A percentile compares a stretch with the other conserved stretches of the same genome.
Evolutionary conservation across 176 grass and related monocot genomes (phyloP).

Genomic region (Oryza officinalis): DNA sequence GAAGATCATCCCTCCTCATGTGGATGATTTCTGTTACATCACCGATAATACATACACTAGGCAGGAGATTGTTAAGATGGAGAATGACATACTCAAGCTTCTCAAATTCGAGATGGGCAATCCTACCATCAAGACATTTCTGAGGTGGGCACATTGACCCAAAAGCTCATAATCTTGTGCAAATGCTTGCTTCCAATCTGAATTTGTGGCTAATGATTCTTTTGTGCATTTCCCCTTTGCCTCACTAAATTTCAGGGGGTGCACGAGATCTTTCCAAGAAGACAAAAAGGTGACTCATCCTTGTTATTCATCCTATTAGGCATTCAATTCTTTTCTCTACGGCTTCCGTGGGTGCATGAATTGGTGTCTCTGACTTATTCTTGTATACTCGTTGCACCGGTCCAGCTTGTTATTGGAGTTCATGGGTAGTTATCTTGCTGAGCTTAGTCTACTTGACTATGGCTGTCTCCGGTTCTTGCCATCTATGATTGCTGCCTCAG

Average conservation of each 20-base stretch:
- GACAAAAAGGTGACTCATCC: conserved; percentile 52
- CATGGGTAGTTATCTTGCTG: conserved; percentile 71
- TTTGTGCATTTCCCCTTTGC: conserved; percentile 5
- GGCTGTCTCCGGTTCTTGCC: conserved; percentile 74
- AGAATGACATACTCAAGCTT: conserved; percentile 83
- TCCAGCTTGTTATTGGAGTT: conserved; percentile 60
- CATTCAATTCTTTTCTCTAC: not conserved
- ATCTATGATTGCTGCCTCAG: conserved; percentile 78
- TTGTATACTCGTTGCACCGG: conserved; percentile 40
- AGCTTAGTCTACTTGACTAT: conserved; percentile 86
- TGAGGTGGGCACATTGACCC: conserved; percentile 43
- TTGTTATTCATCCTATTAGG: not conserved
- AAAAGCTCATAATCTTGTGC: not conserved
- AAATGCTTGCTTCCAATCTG: not conserved
- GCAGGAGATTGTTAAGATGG: conserved; percentile 89
- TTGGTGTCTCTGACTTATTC: conserved; percentile 27
- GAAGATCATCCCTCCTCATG: conserved; percentile 72
- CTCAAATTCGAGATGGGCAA: conserved; percentile 86
- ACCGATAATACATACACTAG: conserved; percentile 96
- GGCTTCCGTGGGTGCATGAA: not conserved
- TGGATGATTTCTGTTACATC: conserved; percentile 94
- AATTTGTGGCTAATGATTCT: not conserved
- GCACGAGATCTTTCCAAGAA: conserved; percentile 49
- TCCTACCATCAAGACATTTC: conserved; percentile 85
- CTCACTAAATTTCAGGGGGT: conserved; percentile 52